phyloP scores from a whole-genome alignment of 2,329 filamentous ascomycete genomes.

The Aspergillus proliferans region DNA sequence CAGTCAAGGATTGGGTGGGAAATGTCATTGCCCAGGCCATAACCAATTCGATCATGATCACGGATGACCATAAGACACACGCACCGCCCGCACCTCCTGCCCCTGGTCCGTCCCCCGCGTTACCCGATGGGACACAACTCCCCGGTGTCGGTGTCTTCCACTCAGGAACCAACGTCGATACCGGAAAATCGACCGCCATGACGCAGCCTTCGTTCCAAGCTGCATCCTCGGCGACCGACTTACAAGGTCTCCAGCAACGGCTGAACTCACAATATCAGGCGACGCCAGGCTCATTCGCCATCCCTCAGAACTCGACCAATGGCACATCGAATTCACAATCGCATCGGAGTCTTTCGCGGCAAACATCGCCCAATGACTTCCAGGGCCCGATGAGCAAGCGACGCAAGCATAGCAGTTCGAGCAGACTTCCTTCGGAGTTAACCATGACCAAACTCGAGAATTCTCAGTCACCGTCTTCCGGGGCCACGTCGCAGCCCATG shows the following conservation, averaged over 20 bases:
- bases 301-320: conserved; percentile 33
- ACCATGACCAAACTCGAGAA: conserved; percentile 78
- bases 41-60: conserved; percentile 88
- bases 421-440: conserved; percentile 65
- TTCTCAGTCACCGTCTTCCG: conserved; percentile 28
- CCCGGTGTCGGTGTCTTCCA: conserved; percentile 41
- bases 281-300: conserved; percentile 33
- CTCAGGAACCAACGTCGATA: conserved; percentile 26
- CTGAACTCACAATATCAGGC: conserved; percentile 40
- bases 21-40: conserved; percentile 77
- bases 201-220: conserved; percentile 45
- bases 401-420: conserved; percentile 66
- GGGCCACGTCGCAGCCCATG: conserved; percentile 32
- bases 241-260: conserved; percentile 53
- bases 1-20: conserved; percentile 73
- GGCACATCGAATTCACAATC: conserved; percentile 44
- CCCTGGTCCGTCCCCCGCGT: conserved; percentile 27
- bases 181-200: conserved; percentile 23
- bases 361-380: conserved; percentile 62
- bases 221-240: conserved; percentile 57
- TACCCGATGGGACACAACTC: conserved; percentile 35
- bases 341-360: conserved; percentile 62
- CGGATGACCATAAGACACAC: conserved; percentile 93
- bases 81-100: conserved; percentile 36
- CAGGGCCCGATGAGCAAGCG: conserved; percentile 68